These are phyloP conservation scores for Komagataella ulmi DNA, from an alignment of 805 yeast genomes.

Conservation along the genomic window DNA sequence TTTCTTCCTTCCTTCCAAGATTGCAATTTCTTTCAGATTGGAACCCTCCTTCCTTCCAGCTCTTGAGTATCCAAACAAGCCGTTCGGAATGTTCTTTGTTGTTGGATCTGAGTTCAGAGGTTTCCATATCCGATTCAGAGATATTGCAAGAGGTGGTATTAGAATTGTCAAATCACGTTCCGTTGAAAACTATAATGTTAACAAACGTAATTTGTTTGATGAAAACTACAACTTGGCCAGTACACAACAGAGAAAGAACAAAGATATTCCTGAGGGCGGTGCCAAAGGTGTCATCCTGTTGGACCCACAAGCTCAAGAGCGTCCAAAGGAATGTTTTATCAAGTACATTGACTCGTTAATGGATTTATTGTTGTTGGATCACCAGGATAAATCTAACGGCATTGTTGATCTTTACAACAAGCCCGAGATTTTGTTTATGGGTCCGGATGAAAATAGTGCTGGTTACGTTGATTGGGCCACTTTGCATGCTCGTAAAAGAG, in stretches of 20 bases:
- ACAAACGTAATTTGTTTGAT: constrained; percentile 82
- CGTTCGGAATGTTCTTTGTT: constrained; percentile 88
- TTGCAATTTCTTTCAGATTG: constrained; percentile 87
- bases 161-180: constrained; percentile 86
- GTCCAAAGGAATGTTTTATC: constrained; percentile 75
- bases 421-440: constrained; percentile 89
- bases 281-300: constrained; percentile 92
- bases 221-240: constrained; percentile 93
- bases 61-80: constrained; percentile 82
- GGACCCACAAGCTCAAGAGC: constrained; percentile 57
- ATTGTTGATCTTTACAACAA: constrained; percentile 75
- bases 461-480: constrained; percentile 96
- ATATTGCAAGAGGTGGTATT: constrained; percentile 96
- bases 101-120: constrained; percentile 97
- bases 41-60: constrained; percentile 76
- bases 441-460: constrained; percentile 99
- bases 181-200: constrained; percentile 70
- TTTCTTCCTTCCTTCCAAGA: constrained; percentile 87
- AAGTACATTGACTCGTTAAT: constrained; percentile 87
- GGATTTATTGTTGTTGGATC: constrained; percentile 49
- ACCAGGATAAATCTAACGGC: constrained; percentile 53
- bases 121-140: constrained; percentile 93
- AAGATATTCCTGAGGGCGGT: constrained; percentile 98
- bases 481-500: constrained; percentile 77
- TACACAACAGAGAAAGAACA: constrained; percentile 93